Evolutionary conservation across 768 basidiomycete genomes (phyloP).

Genomic region (Macrolepiota albuminosa): DNA sequence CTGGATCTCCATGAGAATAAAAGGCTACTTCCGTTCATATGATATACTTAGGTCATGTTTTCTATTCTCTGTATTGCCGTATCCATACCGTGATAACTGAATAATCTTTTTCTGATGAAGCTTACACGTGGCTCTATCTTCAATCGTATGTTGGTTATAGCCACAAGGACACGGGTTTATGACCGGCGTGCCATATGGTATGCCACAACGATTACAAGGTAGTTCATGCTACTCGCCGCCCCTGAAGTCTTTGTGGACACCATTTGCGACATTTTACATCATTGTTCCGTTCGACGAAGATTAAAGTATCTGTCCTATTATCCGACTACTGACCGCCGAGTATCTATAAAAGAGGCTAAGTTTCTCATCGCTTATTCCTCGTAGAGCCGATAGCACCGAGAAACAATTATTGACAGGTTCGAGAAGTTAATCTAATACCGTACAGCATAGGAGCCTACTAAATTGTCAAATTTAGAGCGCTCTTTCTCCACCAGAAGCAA

Average conservation of each 20-base stretch:
- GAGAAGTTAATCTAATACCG: not conserved
- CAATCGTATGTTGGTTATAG: not conserved
- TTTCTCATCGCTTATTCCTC: slow-evolving; percentile 5
- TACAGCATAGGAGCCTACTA: not conserved
- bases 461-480: not conserved
- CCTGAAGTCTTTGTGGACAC: not conserved
- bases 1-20: no score
- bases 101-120: not conserved
- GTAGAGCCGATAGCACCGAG: not conserved
- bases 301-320: not conserved
- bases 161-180: not conserved
- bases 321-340: slow-evolving; percentile 8
- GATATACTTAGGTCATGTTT: not conserved
- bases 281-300: not conserved
- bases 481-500: not conserved
- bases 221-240: not conserved
- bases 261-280: not conserved
- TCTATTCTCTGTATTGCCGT: not conserved
- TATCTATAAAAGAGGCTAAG: slow-evolving; percentile 4
- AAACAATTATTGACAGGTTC: not conserved
- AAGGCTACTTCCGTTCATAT: not conserved
- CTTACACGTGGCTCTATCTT: not conserved
- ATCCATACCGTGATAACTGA: not conserved
- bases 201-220: not conserved
- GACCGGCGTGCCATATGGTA: not conserved